These are phyloP conservation scores for Leccinum imitatum DNA, from an alignment of 768 basidiomycete genomes.

Conservation along the genomic window DNA sequence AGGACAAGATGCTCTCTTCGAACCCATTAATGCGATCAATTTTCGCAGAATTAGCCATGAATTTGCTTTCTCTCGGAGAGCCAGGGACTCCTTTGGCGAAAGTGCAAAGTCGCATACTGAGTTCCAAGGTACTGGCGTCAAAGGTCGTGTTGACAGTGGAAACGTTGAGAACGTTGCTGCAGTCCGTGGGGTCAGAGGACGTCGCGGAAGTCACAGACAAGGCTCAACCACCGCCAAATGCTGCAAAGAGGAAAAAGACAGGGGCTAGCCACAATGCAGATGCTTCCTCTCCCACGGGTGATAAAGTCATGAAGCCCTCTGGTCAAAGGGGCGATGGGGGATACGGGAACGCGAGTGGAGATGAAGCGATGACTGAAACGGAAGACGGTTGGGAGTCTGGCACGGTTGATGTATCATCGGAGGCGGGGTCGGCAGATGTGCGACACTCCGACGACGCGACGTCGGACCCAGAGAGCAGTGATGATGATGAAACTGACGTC, in stretches of 20 bases:
- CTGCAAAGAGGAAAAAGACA: constrained; percentile 14
- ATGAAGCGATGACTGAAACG: constrained; percentile 4
- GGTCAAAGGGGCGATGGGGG: constrained; percentile 19
- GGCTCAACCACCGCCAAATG: constrained; percentile 11
- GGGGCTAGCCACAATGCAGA: not conserved
- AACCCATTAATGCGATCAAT: constrained; percentile 52
- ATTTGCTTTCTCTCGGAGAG: constrained; percentile 33
- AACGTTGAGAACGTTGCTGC: constrained; percentile 45
- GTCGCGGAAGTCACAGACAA: constrained; percentile 14
- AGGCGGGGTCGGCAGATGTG: constrained; percentile 4
- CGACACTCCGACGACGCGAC: constrained; percentile 29
- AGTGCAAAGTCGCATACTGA: constrained; percentile 70
- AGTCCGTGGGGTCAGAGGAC: constrained; percentile 19
- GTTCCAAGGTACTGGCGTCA: constrained; percentile 70
- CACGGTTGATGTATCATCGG: constrained; percentile 32
- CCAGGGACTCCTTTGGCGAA: constrained; percentile 51
- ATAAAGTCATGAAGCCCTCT: not conserved
- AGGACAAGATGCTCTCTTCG: constrained; percentile 58
- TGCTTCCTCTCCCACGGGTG: not conserved
- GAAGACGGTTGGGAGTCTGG: constrained; percentile 45
- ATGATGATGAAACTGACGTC: constrained; percentile 20
- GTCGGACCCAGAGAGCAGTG: constrained; percentile 23
- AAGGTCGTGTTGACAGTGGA: constrained; percentile 54
- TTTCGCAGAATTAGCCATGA: constrained; percentile 41
- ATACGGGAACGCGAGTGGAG: constrained; percentile 20